Percentiles rank a stretch among this genome's conserved stretches.
Evolutionary conservation across 2,329 filamentous ascomycete genomes (phyloP).

Genomic region (Claviceps sp.): DNA sequence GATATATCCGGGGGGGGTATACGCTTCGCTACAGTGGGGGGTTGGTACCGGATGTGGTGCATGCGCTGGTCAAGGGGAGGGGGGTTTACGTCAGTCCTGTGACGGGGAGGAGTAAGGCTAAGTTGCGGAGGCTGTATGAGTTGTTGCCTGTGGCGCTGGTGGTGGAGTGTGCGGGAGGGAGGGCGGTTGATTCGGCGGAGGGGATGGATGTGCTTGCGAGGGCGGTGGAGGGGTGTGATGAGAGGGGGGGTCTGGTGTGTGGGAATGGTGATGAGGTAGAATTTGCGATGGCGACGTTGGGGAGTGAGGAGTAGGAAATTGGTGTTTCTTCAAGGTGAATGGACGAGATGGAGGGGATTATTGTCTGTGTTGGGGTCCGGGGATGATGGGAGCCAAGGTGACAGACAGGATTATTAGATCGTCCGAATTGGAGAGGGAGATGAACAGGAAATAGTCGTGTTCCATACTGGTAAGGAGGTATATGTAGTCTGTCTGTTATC

Average conservation of each 20-base stretch:
- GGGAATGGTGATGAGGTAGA: conserved; percentile 37
- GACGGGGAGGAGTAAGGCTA: conserved; percentile 35
- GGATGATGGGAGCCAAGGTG: no score
- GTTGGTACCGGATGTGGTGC: conserved; percentile 46
- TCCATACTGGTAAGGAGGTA: no score
- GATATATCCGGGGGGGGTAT: conserved; percentile 39
- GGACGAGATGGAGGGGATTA: no score
- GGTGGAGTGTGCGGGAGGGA: conserved; percentile 45
- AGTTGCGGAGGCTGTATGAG: conserved; percentile 46
- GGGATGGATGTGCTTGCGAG: conserved; percentile 28
- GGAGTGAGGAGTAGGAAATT: not conserved
- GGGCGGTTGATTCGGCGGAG: conserved; percentile 35
- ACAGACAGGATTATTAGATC: no score
- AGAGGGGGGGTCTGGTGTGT: conserved; percentile 36
- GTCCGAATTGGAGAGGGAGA: no score
- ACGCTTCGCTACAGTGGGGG: conserved; percentile 49
- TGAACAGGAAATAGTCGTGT: no score
- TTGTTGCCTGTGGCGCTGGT: conserved; percentile 45
- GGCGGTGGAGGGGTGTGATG: conserved; percentile 28
- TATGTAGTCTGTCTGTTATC: no score
- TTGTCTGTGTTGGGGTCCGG: not conserved
- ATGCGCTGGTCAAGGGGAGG: conserved; percentile 46
- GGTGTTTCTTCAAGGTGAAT: not conserved
- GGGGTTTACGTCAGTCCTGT: conserved; percentile 48
- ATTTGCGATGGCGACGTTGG: conserved; percentile 11